Base-by-base conservation (phyloP, 179 eudicot genomes). In the Actinidia polygama region DNA sequence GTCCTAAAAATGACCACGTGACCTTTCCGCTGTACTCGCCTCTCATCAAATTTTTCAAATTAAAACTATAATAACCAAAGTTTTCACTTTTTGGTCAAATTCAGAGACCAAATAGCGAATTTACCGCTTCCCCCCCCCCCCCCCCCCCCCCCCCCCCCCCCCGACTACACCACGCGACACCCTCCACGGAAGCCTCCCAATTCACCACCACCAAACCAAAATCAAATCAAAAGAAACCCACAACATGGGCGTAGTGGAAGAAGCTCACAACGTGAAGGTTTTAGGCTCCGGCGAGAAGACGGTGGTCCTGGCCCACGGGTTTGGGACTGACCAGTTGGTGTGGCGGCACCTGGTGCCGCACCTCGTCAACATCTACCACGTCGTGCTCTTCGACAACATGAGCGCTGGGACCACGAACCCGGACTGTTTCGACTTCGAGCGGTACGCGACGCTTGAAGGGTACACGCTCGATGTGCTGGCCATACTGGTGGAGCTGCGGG, bases 381-480 rank as follows among this genome's bases (percentile, higher is more conserved):
- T 96, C 10, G 81, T 94, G 10, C 63, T 96, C 26, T 96, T 85
- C 79, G 99, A 96, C 58, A 94, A 92, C 77, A 94, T 96, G 96
- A 98, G 99, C n/a, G 96, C 99, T 9, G 97, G 98, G 2, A 89
- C 98, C 21, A 96, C 97, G 24, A 94, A 96, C 80, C 98, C 99
- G 0, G 98, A 94, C 0, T 96, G 90, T 88, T 94, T 94, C 72
- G 97, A 94, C 83, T 96, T 94, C 72, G 94, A 92, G 0, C 88
- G 97, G 54, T 96, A 93, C 64, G 80, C 96, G 0, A 82, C 90
- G 0, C 87, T 94, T 2, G 92, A 94, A 67, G 99, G 99, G 2
- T 96, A 83, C 57, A 85, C 93, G 4, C 87, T 86, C 54, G 94
- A 91, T 61, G 82, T 91, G 68, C 84, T 91, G 7, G 93, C 93